Conservation (phyloP, 1,284 basidiomycete species). For the Puccinia hordei region DNA sequence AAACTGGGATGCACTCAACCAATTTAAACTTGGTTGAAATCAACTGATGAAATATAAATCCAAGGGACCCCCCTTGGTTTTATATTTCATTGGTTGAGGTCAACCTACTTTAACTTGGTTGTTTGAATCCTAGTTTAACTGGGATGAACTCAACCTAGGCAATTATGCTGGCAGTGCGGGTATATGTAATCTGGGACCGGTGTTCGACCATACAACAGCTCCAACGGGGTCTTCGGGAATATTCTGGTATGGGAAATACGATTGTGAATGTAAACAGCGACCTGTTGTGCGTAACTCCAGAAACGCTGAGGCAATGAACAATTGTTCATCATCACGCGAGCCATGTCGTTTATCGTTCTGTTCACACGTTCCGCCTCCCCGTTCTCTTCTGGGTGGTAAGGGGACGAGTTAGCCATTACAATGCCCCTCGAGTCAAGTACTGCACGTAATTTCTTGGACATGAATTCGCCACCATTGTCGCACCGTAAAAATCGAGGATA, state of each 20-base stretch:
- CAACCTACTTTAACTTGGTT: too few relatives aligned
- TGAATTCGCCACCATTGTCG: neutral
- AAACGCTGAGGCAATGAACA: neutral
- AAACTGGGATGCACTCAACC: too few relatives aligned
- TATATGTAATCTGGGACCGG: neutral
- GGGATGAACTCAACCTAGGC: too few relatives aligned
- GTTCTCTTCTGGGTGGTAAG: slow-evolving; percentile 6
- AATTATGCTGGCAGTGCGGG: too few relatives aligned
- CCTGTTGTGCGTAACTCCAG: slow-evolving; percentile 6
- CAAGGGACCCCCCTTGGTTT: too few relatives aligned
- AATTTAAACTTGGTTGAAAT: too few relatives aligned
- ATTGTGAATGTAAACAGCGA: neutral
- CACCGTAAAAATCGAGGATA: neutral
- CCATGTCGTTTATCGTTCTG: slow-evolving; percentile 25
- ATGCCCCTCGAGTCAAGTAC: neutral
- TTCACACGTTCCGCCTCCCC: slow-evolving; percentile 1
- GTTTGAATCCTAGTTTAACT: too few relatives aligned
- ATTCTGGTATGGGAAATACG: neutral
- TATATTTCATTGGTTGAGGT: too few relatives aligned
- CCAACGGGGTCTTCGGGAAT: neutral
- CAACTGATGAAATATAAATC: too few relatives aligned
- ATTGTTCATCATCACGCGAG: neutral
- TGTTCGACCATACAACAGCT: neutral
- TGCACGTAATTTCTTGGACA: neutral
- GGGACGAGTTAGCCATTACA: neutral